Conservation (phyloP, 768 basidiomycete species). For the Lactifluus hygrophoroides region DNA sequence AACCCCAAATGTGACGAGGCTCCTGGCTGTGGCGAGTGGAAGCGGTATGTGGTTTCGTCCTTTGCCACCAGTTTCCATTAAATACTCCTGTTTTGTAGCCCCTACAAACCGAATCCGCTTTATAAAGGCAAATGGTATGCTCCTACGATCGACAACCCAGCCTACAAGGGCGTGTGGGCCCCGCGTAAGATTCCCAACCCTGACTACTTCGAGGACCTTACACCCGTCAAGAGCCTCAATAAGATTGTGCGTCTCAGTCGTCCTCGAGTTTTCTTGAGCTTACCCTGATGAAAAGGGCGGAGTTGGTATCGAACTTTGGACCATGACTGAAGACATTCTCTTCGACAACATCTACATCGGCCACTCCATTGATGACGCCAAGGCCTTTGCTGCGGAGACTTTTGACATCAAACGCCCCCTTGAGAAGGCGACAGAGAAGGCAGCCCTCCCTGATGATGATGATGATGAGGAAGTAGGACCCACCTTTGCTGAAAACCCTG, state of each 20-base stretch:
- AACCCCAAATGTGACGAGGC: slow-evolving; percentile 90
- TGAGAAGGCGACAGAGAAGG: slow-evolving; percentile 58
- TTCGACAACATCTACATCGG: slow-evolving; percentile 94
- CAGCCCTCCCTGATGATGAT: slow-evolving; percentile 33
- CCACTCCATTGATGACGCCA: slow-evolving; percentile 80
- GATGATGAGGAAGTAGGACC: slow-evolving; percentile 36
- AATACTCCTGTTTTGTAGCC: slow-evolving; percentile 33
- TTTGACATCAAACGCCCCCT: slow-evolving; percentile 84
- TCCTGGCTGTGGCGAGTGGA: slow-evolving; percentile 95
- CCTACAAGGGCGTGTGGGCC: slow-evolving; percentile 91
- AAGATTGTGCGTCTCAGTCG: slow-evolving; percentile 60
- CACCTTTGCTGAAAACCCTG: slow-evolving; percentile 63
- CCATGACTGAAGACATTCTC: slow-evolving; percentile 94
- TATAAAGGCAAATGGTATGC: slow-evolving; percentile 99
- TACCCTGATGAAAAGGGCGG: slow-evolving; percentile 49
- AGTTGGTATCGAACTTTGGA: slow-evolving; percentile 98
- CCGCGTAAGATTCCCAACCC: slow-evolving; percentile 91
- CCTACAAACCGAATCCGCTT: slow-evolving; percentile 81
- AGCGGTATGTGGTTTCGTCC: slow-evolving; percentile 39
- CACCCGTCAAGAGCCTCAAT: slow-evolving; percentile 71
- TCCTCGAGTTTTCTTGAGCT: neutral
- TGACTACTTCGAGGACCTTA: slow-evolving; percentile 78
- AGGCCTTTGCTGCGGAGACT: slow-evolving; percentile 75
- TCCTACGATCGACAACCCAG: slow-evolving; percentile 94
- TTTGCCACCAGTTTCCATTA: neutral